These are phyloP conservation scores for Starmerella bombicola DNA, from an alignment of 805 yeast genomes.

Conservation along the genomic window DNA sequence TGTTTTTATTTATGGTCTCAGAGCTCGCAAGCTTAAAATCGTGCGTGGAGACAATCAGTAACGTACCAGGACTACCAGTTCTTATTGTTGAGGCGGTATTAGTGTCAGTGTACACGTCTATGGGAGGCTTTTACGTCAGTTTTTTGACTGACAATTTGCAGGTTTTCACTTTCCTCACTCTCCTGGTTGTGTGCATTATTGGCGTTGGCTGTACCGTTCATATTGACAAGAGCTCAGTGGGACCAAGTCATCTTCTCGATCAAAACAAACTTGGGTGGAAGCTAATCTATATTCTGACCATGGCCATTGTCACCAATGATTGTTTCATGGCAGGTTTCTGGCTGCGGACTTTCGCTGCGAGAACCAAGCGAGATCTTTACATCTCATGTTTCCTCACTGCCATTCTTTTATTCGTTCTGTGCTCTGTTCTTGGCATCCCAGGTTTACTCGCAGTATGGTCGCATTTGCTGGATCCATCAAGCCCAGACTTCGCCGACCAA, in stretches of 20 bases:
- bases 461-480: slow-evolving; percentile 38
- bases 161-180: slow-evolving; percentile 53
- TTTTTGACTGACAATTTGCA: slow-evolving; percentile 80
- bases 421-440: slow-evolving; percentile 63
- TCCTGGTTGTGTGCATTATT: slow-evolving; percentile 57
- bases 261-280: slow-evolving; percentile 78
- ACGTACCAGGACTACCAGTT: slow-evolving; percentile 64
- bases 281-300: slow-evolving; percentile 65
- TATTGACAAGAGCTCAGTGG: slow-evolving; percentile 47
- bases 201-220: slow-evolving; percentile 68
- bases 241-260: slow-evolving; percentile 50
- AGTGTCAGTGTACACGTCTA: slow-evolving; percentile 71
- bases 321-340: slow-evolving; percentile 86
- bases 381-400: slow-evolving; percentile 70
- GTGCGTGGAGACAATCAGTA: slow-evolving; percentile 67
- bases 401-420: slow-evolving; percentile 47
- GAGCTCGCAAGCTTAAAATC: slow-evolving; percentile 71
- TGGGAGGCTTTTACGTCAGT: slow-evolving; percentile 83
- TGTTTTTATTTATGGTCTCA: slow-evolving; percentile 76
- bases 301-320: slow-evolving; percentile 83
- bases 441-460: slow-evolving; percentile 91
- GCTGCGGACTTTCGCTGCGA: slow-evolving; percentile 87
- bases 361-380: slow-evolving; percentile 57
- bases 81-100: slow-evolving; percentile 80
- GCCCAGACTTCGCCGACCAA: slow-evolving; percentile 39